A percentile compares a stretch with the other conserved stretches of the same genome.
Conservation (phyloP, 495 filamentous ascomycete species). For the Achaetomiella virescens region DNA sequence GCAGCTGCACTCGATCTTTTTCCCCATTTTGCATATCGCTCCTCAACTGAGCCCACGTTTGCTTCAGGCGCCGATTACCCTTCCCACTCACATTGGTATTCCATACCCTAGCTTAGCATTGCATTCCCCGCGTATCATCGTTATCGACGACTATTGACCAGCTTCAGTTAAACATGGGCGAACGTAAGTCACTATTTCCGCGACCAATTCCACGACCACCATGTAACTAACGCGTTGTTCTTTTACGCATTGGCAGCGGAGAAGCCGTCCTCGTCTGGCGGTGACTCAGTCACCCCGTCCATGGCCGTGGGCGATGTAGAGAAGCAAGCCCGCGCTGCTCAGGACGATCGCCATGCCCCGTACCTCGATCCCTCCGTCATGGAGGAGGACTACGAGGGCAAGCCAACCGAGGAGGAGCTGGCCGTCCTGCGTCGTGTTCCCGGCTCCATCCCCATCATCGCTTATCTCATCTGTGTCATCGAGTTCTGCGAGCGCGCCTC, state of each 20-base stretch:
- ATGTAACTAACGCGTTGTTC: not conserved
- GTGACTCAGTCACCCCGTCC: not conserved
- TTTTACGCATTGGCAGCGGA: constrained; percentile 5
- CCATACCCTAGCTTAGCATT: no score
- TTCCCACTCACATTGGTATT: no score
- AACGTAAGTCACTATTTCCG: not conserved
- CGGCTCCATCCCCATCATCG: constrained; percentile 44
- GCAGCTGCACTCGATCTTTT: no score
- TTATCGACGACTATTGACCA: no score
- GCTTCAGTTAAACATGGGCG: no score
- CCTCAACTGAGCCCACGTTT: no score
- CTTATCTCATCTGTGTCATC: constrained; percentile 52
- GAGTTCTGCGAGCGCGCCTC: constrained; percentile 58
- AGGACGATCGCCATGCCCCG: constrained; percentile 11
- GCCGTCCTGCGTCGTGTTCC: constrained; percentile 51
- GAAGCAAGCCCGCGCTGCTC: constrained; percentile 14
- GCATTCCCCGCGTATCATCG: no score
- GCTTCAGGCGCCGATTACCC: no score
- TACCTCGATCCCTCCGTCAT: constrained; percentile 28
- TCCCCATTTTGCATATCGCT: no score
- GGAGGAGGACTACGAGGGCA: constrained; percentile 39
- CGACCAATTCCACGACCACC: no score
- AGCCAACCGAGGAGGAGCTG: constrained; percentile 54
- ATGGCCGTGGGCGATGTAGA: constrained; percentile 11
- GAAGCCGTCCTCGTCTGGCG: constrained; percentile 1